Percentiles rank a stretch among this genome's conserved stretches.
These are phyloP conservation scores for Diaporthe sp. DNA, from an alignment of 2,329 filamentous ascomycete genomes.

Conservation along the genomic window DNA sequence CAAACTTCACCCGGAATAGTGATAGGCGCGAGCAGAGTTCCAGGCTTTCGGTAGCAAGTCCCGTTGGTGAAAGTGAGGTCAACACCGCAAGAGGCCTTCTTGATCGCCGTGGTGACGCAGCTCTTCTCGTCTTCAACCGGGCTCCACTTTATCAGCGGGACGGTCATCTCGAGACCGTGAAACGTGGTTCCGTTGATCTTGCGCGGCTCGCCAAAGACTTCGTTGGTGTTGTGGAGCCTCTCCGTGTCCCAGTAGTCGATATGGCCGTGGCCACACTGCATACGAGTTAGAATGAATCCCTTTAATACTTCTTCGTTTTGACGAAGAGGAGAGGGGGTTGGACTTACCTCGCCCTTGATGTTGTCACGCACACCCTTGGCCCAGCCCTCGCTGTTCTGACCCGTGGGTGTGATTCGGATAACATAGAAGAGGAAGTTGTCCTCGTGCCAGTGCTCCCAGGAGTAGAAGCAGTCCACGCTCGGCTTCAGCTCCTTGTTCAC, in stretches of 20 bases:
- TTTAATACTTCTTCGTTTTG: neutral
- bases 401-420: constrained; percentile 25
- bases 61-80: constrained; percentile 15
- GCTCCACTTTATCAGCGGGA: neutral
- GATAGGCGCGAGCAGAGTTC: neutral
- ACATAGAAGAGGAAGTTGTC: constrained; percentile 31
- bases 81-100: constrained; percentile 24
- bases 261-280: neutral
- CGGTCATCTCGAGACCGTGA: constrained; percentile 26
- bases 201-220: neutral
- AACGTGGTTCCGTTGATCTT: constrained; percentile 8
- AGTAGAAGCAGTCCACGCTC: constrained; percentile 31
- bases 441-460: constrained; percentile 19
- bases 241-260: neutral
- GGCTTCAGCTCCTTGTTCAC: constrained; percentile 26
- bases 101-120: constrained; percentile 18
- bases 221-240: neutral
- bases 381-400: constrained; percentile 14
- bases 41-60: constrained; percentile 8
- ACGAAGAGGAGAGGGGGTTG: too few species aligned
- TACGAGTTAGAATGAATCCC: neutral
- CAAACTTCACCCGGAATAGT: neutral
- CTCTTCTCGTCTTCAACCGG: neutral
- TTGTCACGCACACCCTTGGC: constrained; percentile 14
- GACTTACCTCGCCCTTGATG: constrained; percentile 3